Conservation (phyloP, 371 early-diverging fungal genomes). For the Apophysomyces elegans region DNA sequence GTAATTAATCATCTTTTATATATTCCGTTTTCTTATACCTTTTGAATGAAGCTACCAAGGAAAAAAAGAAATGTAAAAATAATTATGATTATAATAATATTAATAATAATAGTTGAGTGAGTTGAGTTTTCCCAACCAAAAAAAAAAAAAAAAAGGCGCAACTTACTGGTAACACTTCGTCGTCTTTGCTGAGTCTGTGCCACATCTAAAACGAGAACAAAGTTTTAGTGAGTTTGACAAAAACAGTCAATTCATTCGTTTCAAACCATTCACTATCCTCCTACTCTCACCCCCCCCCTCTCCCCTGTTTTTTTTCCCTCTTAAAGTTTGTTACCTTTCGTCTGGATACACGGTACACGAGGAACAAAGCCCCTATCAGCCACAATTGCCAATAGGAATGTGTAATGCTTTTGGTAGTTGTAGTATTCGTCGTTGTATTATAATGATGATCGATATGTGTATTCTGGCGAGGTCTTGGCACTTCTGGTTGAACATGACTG, state of each 20-base stretch:
- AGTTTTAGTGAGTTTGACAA: too few relatives aligned
- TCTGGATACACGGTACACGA: conserved; percentile 3
- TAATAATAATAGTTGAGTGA: background rate
- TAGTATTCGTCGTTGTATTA: background rate
- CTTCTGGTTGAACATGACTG: too few relatives aligned
- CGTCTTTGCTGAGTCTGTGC: background rate
- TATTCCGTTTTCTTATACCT: background rate
- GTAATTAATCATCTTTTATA: background rate
- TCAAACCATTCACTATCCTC: too few relatives aligned
- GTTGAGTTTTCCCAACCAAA: too few relatives aligned
- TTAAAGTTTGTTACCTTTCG: background rate
- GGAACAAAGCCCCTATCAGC: conserved; percentile 6
- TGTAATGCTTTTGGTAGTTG: background rate
- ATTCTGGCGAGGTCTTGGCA: background rate
- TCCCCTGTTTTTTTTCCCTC: background rate
- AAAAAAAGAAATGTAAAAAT: background rate
- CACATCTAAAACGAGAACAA: background rate
- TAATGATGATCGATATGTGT: background rate
- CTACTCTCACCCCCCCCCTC: too few relatives aligned
- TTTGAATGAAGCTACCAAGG: conserved; percentile 6
- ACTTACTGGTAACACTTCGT: conserved; percentile 7
- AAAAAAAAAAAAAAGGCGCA: too few relatives aligned
- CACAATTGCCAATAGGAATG: background rate
- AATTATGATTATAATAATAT: background rate
- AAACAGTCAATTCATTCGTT: background rate